These are phyloP conservation scores for Volutella citrinella DNA, from an alignment of 2,329 filamentous ascomycete species.

Conservation along the genomic window DNA sequence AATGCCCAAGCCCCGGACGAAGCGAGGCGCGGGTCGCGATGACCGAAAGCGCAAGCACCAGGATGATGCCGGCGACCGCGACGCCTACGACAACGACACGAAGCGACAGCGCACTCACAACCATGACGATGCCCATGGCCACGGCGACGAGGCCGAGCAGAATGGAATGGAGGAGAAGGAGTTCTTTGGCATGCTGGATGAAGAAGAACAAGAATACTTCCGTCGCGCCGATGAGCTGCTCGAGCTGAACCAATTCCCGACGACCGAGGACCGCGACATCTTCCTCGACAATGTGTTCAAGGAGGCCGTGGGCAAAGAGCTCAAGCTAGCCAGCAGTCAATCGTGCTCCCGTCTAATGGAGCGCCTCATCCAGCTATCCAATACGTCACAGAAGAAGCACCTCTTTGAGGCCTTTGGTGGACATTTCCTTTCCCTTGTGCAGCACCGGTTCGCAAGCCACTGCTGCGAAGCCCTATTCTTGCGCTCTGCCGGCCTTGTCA, in stretches of 20 bases:
- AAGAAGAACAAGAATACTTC: conserved; percentile 96
- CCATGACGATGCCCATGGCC: conserved; percentile 21
- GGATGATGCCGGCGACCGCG: conserved; percentile 23
- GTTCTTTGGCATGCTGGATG: conserved; percentile 91
- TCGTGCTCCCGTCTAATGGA: conserved; percentile 94
- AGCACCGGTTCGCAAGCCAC: conserved; percentile 95
- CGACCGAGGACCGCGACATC: conserved; percentile 65
- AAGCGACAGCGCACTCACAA: conserved; percentile 25
- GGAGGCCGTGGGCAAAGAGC: conserved; percentile 86
- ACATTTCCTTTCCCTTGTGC: conserved; percentile 85
- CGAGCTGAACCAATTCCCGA: conserved; percentile 82
- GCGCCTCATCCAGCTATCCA: conserved; percentile 79
- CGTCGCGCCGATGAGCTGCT: conserved; percentile 84
- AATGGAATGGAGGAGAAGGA: conserved; percentile 53
- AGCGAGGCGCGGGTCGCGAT: conserved; percentile 36
- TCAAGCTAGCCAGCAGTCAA: conserved; percentile 95
- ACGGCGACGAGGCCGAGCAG: conserved; percentile 21
- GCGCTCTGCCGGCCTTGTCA: conserved; percentile 74
- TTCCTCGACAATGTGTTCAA: conserved; percentile 81
- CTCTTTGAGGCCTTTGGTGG: conserved; percentile 82
- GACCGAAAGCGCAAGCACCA: conserved; percentile 40
- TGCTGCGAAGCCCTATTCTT: conserved; percentile 94
- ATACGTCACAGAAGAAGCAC: conserved; percentile 75
- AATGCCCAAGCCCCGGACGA: conserved; percentile 45
- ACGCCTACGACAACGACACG: conserved; percentile 17